phyloP scores from a whole-genome alignment of 192 early-diverging fungal species.

The Backusella westeae region DNA sequence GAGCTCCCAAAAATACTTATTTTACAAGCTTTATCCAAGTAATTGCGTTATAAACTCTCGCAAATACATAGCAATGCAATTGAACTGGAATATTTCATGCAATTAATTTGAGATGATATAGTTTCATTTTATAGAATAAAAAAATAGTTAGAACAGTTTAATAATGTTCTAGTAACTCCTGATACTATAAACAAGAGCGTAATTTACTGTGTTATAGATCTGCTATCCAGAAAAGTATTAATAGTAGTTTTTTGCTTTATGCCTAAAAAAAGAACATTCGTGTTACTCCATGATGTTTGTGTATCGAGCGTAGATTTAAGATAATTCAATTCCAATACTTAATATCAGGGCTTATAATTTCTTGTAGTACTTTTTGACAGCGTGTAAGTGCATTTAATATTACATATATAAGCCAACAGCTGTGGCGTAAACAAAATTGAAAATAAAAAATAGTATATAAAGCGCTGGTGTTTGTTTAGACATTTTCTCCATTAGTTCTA shows the following conservation, averaged over 20 bases:
- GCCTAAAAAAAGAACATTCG: background rate
- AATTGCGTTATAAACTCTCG: too few relatives aligned
- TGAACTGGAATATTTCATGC: too few relatives aligned
- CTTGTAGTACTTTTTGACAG: background rate
- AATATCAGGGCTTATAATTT: background rate
- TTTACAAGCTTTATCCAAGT: too few relatives aligned
- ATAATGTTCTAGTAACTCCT: background rate
- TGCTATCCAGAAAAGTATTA: background rate
- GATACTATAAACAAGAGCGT: background rate
- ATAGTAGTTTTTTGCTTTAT: background rate
- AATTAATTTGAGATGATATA: too few relatives aligned
- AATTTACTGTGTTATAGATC: background rate
- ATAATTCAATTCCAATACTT: background rate
- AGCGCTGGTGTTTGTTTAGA: background rate
- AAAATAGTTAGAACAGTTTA: background rate
- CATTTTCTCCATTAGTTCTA: background rate
- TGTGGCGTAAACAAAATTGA: background rate
- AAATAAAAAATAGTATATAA: constrained; percentile 4
- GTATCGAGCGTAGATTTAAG: constrained; percentile 1
- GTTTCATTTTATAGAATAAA: background rate
- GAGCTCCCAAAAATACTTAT: too few relatives aligned
- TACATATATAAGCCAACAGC: background rate
- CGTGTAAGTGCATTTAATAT: background rate
- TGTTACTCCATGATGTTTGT: background rate
- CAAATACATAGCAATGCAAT: too few relatives aligned